phyloP scores from a whole-genome alignment of 2,329 filamentous ascomycete species.

The Xylariaceae sp. region DNA sequence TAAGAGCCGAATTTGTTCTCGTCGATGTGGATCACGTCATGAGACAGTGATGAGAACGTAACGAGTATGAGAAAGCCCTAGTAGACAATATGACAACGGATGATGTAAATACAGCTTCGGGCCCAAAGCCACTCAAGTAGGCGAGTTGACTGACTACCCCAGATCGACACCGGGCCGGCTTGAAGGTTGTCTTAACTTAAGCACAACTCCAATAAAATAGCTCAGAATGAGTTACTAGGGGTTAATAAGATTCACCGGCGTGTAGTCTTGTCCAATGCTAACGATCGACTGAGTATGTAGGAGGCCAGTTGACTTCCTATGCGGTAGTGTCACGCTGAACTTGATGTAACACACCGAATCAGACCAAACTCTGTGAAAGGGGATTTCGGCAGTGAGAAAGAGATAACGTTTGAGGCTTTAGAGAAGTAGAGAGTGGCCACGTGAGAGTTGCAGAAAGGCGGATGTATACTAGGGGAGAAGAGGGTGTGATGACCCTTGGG shows the following conservation, averaged over 20 bases:
- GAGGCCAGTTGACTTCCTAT: background rate
- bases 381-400: conserved; percentile 2
- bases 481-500: conserved; percentile 23
- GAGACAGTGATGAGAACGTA: conserved; percentile 10
- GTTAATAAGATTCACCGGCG: conserved; percentile 8
- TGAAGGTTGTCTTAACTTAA: conserved; percentile 15
- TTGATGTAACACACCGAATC: conserved; percentile 12
- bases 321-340: conserved; percentile 10
- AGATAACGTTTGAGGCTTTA: conserved; percentile 25
- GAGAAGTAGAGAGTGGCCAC: conserved; percentile 31
- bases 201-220: conserved; percentile 12
- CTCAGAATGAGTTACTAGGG: background rate
- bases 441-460: conserved; percentile 32
- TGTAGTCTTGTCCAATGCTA: background rate
- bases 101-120: conserved; percentile 27
- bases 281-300: background rate
- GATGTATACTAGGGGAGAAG: conserved; percentile 9
- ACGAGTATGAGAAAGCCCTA: conserved; percentile 12
- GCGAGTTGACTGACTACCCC: background rate
- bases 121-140: background rate
- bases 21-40: background rate
- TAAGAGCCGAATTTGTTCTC: background rate
- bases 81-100: conserved; percentile 1
- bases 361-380: background rate
- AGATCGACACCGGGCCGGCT: conserved; percentile 8